phyloP scores from a whole-genome alignment of 352 stramenopile genomes.

The Phytophthora foliorum region DNA sequence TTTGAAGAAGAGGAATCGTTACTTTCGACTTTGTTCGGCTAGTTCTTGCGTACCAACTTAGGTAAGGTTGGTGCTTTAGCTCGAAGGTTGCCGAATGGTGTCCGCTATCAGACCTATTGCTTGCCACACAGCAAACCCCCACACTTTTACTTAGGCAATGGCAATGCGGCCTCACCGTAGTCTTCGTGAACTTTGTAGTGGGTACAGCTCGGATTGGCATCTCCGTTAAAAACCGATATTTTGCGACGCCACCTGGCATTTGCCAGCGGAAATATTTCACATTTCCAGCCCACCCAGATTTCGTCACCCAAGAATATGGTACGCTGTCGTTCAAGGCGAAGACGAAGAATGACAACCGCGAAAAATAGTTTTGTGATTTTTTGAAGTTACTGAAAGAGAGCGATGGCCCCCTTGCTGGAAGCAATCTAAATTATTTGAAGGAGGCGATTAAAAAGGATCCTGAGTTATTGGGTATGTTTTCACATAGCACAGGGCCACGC shows the following conservation, averaged over 20 bases:
- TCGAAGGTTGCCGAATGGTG: too few species aligned
- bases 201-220: too few species aligned
- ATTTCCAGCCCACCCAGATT: conserved; percentile 21
- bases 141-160: too few species aligned
- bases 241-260: conserved; percentile 10
- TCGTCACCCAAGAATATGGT: conserved; percentile 19
- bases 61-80: too few species aligned
- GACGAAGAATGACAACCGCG: neutral
- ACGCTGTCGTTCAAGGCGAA: conserved; percentile 9
- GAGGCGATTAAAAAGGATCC: conserved; percentile 21
- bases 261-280: conserved; percentile 22
- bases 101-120: too few species aligned
- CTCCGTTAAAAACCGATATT: too few species aligned
- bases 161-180: too few species aligned
- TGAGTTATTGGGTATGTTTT: conserved; percentile 9
- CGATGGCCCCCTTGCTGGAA: neutral
- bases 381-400: conserved; percentile 19
- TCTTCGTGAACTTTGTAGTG: too few species aligned
- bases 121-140: too few species aligned
- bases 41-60: too few species aligned
- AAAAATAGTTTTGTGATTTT: conserved; percentile 18
- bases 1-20: too few species aligned
- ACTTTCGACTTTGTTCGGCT: too few species aligned
- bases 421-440: conserved; percentile 3
- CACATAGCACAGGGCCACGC: neutral